Evolutionary conservation across 805 yeast species (phyloP).

Genomic region (Peterozyma xylosa): DNA sequence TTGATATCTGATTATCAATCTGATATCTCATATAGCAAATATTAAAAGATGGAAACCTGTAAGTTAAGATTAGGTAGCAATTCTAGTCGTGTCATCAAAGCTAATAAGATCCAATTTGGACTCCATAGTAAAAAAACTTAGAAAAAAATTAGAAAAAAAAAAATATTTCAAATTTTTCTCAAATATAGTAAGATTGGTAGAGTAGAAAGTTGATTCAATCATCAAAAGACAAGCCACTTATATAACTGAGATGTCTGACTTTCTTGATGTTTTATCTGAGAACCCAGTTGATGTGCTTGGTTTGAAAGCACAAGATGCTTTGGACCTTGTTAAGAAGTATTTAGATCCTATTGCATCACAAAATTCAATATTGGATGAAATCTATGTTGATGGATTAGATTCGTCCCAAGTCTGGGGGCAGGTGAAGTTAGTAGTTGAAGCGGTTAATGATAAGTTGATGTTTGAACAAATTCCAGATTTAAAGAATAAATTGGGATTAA

Average conservation of each 20-base stretch:
- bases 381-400: conserved; percentile 80
- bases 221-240: neutral
- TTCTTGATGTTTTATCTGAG: conserved; percentile 11
- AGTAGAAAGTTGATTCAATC: neutral
- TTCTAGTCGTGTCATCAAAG: neutral
- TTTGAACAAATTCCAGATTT: conserved; percentile 47
- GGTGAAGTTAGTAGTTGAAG: conserved; percentile 76
- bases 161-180: conserved; percentile 1
- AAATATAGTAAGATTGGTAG: neutral
- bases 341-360: conserved; percentile 45
- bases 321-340: conserved; percentile 33
- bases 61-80: neutral
- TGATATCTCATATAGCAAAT: too few species aligned
- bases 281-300: conserved; percentile 14
- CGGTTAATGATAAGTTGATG: conserved; percentile 58
- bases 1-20: too few species aligned
- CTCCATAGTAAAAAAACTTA: neutral
- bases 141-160: neutral
- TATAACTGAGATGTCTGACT: conserved; percentile 5
- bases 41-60: too few species aligned
- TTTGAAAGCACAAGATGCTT: conserved; percentile 13
- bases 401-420: conserved; percentile 93
- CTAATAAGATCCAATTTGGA: neutral
- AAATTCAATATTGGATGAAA: conserved; percentile 67
- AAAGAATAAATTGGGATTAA: conserved; percentile 25